A percentile compares a stretch with the other conserved stretches of the same genome.
phyloP scores from a whole-genome alignment of 768 basidiomycete genomes.

The Lyophyllum decastes region DNA sequence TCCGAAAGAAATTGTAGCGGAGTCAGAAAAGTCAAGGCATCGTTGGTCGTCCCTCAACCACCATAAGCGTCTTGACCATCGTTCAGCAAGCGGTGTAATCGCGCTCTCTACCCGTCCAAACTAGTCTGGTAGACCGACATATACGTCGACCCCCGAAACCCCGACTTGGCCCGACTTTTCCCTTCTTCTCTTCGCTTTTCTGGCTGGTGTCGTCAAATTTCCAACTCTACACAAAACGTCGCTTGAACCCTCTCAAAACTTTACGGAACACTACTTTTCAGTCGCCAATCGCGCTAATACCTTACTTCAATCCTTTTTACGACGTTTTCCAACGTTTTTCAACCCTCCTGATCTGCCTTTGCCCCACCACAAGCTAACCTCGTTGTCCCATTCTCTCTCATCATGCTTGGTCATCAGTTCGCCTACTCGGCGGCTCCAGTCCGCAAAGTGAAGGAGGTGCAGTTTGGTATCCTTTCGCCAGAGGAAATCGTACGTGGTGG shows the following conservation, averaged over 20 bases:
- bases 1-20: conserved; percentile 42
- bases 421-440: conserved; percentile 93
- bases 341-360: conserved; percentile 13
- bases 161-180: conserved; percentile 26
- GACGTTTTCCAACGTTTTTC: conserved; percentile 23
- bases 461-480: conserved; percentile 97
- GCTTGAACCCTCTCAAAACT: conserved; percentile 28
- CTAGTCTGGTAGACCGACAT: conserved; percentile 19
- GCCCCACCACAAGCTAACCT: conserved; percentile 7
- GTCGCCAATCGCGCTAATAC: conserved; percentile 24
- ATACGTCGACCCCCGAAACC: conserved; percentile 17
- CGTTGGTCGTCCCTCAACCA: conserved; percentile 51
- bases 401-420: conserved; percentile 87
- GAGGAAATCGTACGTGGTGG: conserved; percentile 88
- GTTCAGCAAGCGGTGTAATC: conserved; percentile 27
- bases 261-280: conserved; percentile 20
- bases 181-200: conserved; percentile 28
- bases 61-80: conserved; percentile 35
- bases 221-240: conserved; percentile 29
- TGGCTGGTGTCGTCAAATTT: conserved; percentile 28
- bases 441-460: conserved; percentile 95
- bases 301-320: conserved; percentile 30
- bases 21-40: conserved; percentile 41
- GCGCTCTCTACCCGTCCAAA: conserved; percentile 24
- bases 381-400: conserved; percentile 24